These are phyloP conservation scores for Talaromyces proteolyticus DNA, from an alignment of 495 filamentous ascomycete genomes.

Conservation along the genomic window DNA sequence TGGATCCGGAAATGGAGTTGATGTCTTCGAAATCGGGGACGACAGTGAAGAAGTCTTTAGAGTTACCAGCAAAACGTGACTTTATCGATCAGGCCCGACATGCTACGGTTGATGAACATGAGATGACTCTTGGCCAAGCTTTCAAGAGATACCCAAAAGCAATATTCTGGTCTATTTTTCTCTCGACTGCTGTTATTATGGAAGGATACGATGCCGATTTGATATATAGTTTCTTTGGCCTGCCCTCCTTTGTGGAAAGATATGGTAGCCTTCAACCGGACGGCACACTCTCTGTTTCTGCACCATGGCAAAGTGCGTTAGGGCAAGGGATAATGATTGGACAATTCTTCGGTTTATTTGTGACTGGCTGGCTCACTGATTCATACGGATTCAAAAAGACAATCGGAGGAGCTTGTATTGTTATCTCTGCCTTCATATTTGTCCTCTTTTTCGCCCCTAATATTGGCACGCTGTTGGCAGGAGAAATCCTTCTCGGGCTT, in stretches of 20 bases:
- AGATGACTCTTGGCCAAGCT: slow-evolving; percentile 15
- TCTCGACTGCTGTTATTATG: slow-evolving; percentile 42
- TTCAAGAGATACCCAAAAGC: slow-evolving; percentile 34
- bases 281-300: slow-evolving; percentile 48
- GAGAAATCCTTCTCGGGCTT: slow-evolving; percentile 12
- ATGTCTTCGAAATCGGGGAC: neutral
- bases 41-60: neutral
- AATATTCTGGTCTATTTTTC: slow-evolving; percentile 33
- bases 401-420: slow-evolving; percentile 48
- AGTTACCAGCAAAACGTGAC: neutral
- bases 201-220: slow-evolving; percentile 43
- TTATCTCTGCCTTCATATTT: slow-evolving; percentile 22
- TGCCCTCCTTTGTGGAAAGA: slow-evolving; percentile 46
- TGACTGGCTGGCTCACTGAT: slow-evolving; percentile 39
- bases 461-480: slow-evolving; percentile 4
- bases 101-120: no score
- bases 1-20: slow-evolving; percentile 1
- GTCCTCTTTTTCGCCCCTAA: slow-evolving; percentile 19
- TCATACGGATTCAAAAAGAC: slow-evolving; percentile 44
- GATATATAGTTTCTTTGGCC: slow-evolving; percentile 26
- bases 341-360: slow-evolving; percentile 21
- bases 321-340: slow-evolving; percentile 44
- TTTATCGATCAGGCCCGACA: slow-evolving; percentile 2
- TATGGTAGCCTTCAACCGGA: slow-evolving; percentile 48
- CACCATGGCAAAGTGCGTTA: slow-evolving; percentile 62